Conservation (phyloP, 495 filamentous ascomycete species). For the Podospora conica region DNA sequence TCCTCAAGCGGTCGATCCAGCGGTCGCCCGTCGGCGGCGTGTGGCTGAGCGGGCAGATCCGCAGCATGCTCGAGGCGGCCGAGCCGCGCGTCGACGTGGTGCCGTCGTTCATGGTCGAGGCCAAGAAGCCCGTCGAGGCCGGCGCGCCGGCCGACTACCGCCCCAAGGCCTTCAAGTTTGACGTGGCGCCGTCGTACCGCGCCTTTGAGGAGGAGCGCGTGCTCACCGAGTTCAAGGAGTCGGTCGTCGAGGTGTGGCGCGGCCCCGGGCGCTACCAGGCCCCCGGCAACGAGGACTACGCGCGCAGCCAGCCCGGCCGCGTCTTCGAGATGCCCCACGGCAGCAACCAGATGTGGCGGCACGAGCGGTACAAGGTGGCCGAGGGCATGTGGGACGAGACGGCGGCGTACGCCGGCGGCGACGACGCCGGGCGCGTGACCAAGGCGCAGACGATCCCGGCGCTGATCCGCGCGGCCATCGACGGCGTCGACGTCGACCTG, state of each 20-base stretch:
- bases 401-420: conserved; percentile 44
- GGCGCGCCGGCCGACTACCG: conserved; percentile 59
- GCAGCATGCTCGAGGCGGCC: conserved; percentile 64
- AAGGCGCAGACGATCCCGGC: conserved; percentile 70
- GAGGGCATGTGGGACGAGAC: conserved; percentile 87
- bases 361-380: conserved; percentile 73
- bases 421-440: conserved; percentile 36
- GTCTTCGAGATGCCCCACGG: conserved; percentile 95
- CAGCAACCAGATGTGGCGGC: conserved; percentile 85
- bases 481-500: conserved; percentile 79
- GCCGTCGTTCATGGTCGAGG: conserved; percentile 79
- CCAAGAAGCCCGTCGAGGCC: conserved; percentile 84
- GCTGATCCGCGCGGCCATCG: conserved; percentile 69
- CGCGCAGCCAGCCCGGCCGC: conserved; percentile 57
- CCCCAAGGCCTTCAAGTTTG: conserved; percentile 54
- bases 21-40: conserved; percentile 79
- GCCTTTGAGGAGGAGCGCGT: conserved; percentile 86
- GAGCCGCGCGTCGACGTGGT: conserved; percentile 75
- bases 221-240: conserved; percentile 94
- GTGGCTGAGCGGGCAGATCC: conserved; percentile 83
- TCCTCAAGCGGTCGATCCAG: conserved; percentile 81
- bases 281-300: conserved; percentile 60
- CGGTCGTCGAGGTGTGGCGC: conserved; percentile 88
- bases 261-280: conserved; percentile 64
- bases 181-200: conserved; percentile 67